phyloP scores from a whole-genome alignment of 257 asterid species.

The Solanum neorickii region DNA sequence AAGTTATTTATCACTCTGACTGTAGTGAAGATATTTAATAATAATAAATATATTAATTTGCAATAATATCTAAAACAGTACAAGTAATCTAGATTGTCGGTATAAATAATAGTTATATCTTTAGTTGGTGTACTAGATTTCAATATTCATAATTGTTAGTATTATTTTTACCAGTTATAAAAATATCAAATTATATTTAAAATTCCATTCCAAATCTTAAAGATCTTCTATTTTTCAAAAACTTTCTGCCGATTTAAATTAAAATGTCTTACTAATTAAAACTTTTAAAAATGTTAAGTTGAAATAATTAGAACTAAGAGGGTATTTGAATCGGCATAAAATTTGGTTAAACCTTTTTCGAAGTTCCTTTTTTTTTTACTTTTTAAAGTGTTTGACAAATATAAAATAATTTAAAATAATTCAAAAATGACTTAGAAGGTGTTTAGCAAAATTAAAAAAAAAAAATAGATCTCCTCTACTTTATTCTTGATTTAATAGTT shows the following conservation, averaged over 20 bases:
- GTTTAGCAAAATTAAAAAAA: too few species aligned
- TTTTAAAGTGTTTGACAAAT: too few species aligned
- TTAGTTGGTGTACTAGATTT: background rate
- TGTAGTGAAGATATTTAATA: too few species aligned
- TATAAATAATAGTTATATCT: background rate
- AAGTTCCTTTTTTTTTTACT: too few species aligned
- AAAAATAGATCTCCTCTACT: too few species aligned
- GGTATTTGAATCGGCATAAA: too few species aligned
- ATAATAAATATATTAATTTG: background rate
- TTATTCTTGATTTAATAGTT: too few species aligned
- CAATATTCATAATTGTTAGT: background rate
- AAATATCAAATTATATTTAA: too few species aligned
- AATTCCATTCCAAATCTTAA: too few species aligned
- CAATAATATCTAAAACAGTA: background rate
- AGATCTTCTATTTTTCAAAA: background rate
- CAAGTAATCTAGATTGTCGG: background rate
- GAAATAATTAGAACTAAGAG: background rate
- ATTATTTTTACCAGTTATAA: too few species aligned
- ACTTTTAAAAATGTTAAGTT: background rate
- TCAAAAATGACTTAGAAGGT: too few species aligned
- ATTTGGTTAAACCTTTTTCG: fast-evolving
- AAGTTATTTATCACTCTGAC: background rate
- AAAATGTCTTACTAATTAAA: background rate
- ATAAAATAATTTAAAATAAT: too few species aligned
- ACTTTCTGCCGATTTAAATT: background rate